Evolutionary conservation across 257 asterid species (phyloP).

Genomic region (Lavandula angustifolia): DNA sequence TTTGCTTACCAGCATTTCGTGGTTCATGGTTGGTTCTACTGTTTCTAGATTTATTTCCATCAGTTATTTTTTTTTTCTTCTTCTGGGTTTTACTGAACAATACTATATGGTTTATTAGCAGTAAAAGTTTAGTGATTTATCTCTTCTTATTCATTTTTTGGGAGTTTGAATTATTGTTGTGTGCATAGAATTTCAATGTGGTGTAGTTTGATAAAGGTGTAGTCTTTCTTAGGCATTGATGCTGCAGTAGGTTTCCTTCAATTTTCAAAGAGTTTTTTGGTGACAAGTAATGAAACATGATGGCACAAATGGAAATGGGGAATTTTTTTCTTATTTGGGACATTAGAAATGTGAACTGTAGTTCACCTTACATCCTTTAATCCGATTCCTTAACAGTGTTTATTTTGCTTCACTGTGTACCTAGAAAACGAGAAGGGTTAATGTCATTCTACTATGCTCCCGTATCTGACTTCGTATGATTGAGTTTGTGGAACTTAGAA

Average conservation of each 20-base stretch:
- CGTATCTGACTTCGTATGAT: neutral
- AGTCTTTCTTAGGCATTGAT: conserved; percentile 5
- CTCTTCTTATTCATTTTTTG: neutral
- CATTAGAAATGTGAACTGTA: conserved; percentile 7
- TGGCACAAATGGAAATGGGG: neutral
- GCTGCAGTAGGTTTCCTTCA: conserved; percentile 19
- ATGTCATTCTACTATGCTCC: neutral
- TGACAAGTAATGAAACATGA: neutral
- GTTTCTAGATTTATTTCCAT: neutral
- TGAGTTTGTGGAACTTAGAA: neutral
- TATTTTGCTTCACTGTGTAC: neutral
- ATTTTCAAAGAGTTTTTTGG: neutral
- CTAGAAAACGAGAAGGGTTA: neutral
- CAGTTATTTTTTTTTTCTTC: neutral
- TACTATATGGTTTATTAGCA: conserved; percentile 1
- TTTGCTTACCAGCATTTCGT: conserved; percentile 35
- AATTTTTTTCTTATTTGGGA: neutral
- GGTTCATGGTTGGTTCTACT: conserved; percentile 23
- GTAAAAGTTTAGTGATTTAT: neutral
- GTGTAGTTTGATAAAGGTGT: conserved; percentile 14
- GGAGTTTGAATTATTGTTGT: neutral
- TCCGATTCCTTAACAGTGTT: too few relatives aligned
- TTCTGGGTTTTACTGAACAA: conserved; percentile 1
- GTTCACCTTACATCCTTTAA: neutral
- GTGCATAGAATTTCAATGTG: conserved; percentile 15